Evolutionary conservation across 192 early-diverging fungal species (phyloP), one percentile per base, ranked within the genome.

Genomic region (Entomortierella lignicola): DNA sequence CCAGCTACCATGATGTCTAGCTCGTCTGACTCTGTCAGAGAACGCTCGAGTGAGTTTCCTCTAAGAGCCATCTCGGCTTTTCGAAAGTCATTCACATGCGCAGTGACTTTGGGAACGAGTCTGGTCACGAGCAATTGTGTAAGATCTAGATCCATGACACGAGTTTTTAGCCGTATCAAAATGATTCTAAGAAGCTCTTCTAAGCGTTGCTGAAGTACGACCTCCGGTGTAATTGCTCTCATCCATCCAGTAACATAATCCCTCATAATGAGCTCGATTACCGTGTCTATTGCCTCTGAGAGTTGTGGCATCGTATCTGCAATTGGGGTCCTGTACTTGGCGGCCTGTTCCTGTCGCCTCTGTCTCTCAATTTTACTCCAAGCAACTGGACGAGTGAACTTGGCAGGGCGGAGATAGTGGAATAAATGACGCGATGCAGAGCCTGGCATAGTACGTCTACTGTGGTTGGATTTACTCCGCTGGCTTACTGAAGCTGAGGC

Each of bases 51-150:
- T 4, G 74, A 77, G 13, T 79, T 79, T 8, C 80, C 86, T 21
- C 83, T 60, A 6, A 90, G 59, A 0, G 82, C 63, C 41, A 80
- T 82, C 56, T 93, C 92, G 12, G 93, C 92, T 10, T 62, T 65
- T 6, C 88, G 79, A 56, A 85, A 90, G 41, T 93, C 88, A 21
- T 79, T 82, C 2, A 95, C 75, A 59, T 97, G 96, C 3, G 77
- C 55, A 0, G 93, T 94, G n/a, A 93, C 69, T 29, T 90, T 80
- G 30, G 94, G 93, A 50, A 95, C 61, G 23, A 93, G 69, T 37
- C 85, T 84, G 15, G 83, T 84, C 13, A 93, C 83, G 1, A 91
- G 58, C 26, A 95, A 66, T 27, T 89, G 80, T 0, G 89, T 81
- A 26, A 88, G 61, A 63, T 97, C 96, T 30, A 91, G 65, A 15